Base-by-base conservation (phyloP, 495 filamentous ascomycete species). In the Trichoderma reesei region DNA sequence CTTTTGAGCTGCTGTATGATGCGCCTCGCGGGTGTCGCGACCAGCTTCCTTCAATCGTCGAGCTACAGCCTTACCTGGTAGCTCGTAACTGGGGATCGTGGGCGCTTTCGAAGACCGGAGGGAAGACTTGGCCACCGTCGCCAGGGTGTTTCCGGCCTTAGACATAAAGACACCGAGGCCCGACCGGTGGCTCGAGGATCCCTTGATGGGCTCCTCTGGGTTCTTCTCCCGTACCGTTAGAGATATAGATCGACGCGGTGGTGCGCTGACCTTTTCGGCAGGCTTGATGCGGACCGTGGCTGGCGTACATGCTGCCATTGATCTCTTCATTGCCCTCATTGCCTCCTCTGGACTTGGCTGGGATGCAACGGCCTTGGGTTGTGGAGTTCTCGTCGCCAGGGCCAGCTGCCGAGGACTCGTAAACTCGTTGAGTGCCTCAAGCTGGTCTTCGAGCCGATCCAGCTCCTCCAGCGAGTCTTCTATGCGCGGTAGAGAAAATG, bases 11-110 rank as follows among this genome's bases (percentile, higher is more conserved):
- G 65, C 65, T 38, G 67, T 67, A 9, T 65, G 73, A 60, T 61
- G 71, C 63, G 42, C 71, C 62, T 76, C 71, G 59, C 61, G 71
- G 63, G 41, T 70, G 59, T 76, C 71, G 54, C 61, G 71, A 63
- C 1, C 1, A 26, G 37, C 71, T 62, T 76, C 81, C 66, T 79
- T 82, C 62, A 83, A 73, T 59, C 84, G 86, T 3, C 82, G 83
- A 62, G 88, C 83, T 9, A 90, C 76, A 5, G 85, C 86, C 61
- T 91, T 88, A 34, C 88, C 88, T 3, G 88, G 86, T 4, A 92
- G 80, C 69, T 86, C 82, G 69, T 90, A 91, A 0, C 78, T 83
- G 6, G 90, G 72, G n/a, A 79, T 76, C 1, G 88, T 91, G 7
- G 81, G 81, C 31, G 81, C 75, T 66, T 88, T 90, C 34, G 72